Base-by-base conservation (phyloP, 306 rosid genomes). In the Cucurbita maxima region DNA sequence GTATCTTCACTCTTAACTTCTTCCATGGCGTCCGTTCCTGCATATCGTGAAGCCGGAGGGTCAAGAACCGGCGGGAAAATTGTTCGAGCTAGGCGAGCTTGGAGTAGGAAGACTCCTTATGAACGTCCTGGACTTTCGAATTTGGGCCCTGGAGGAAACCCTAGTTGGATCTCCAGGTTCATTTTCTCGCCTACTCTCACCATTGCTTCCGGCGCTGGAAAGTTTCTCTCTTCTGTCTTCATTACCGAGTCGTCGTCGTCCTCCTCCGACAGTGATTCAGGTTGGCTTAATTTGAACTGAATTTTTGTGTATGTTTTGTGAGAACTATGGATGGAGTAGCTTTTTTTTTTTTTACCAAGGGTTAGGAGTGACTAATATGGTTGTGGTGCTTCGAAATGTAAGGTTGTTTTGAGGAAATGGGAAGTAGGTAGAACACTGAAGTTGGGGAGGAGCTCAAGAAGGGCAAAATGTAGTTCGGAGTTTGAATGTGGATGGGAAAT, bases 151-250 rank as follows among this genome's bases (percentile, higher is more conserved):
- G 76, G 82, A 1, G 76, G 57, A 63, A 84, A 59, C 87, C 96
- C 99, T 84, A 93, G 79, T 76, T 93, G 93, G 98, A 81, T 93
- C 80, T 83, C 91, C 5, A 87, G 85, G 80, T 75, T 90, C 76
- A 78, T 92, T 19, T 41, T 82, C 55, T 87, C 89, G 1, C 96
- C 98, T 2, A 77, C 96, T 78, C 92, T 84, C 19, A 74, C 80
- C 66, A 73, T 92, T 73, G 96, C 89, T 73, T 71, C 79, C 10
- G 88, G 94, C 57, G 96, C 98, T 56, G 97, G 98, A 11, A 93
- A 90, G 72, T 71, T 88, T 10, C 9, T 93, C 18, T 77, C 90
- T 50, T 52, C 93, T 5, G 97, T 80, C 34, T 78, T 93, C 77
- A 80, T 83, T 76, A 81, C 88, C 48, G 87, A 84, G 36, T 72